Evolutionary conservation across 169 alveolate genomes (phyloP).

Genomic region (Eimeria praecox): DNA sequence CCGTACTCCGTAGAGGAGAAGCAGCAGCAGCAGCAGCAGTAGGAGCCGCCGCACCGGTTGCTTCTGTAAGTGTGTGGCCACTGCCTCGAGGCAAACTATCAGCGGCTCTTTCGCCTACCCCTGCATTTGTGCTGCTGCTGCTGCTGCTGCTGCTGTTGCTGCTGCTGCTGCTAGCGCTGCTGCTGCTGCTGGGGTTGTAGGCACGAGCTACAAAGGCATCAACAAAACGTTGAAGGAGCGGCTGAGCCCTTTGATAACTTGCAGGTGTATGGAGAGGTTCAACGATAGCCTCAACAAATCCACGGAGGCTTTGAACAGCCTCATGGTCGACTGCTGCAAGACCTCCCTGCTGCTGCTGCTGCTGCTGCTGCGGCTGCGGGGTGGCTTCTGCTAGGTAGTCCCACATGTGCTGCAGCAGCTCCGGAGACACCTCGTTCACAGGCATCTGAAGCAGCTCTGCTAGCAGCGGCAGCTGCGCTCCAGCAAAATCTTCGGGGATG

Average conservation of each 20-base stretch:
- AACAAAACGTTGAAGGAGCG: conserved; percentile 7
- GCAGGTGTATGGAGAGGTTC: conserved; percentile 41
- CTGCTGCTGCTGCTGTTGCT: conserved; percentile 9
- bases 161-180: neutral
- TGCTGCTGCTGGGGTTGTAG: conserved; percentile 23
- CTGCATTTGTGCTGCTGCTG: neutral
- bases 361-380: neutral
- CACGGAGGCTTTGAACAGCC: conserved; percentile 12
- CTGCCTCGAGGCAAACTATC: too few species aligned
- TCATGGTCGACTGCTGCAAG: neutral
- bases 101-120: too few species aligned
- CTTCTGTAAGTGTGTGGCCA: neutral
- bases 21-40: conserved; percentile 28
- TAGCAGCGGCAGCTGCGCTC: conserved; percentile 50
- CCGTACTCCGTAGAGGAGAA: neutral
- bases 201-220: conserved; percentile 18
- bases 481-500: conserved; percentile 36
- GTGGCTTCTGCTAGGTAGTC: conserved; percentile 20
- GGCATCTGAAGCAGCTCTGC: conserved; percentile 39
- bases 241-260: neutral
- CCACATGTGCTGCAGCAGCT: conserved; percentile 57
- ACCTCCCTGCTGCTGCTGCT: neutral
- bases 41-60: neutral
- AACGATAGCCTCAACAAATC: conserved; percentile 19
- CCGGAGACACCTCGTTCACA: conserved; percentile 19